Percentiles rank a stretch among this genome's conserved stretches.
Conservation (phyloP, 345 rosid species). For the Eucalyptus virginea region DNA sequence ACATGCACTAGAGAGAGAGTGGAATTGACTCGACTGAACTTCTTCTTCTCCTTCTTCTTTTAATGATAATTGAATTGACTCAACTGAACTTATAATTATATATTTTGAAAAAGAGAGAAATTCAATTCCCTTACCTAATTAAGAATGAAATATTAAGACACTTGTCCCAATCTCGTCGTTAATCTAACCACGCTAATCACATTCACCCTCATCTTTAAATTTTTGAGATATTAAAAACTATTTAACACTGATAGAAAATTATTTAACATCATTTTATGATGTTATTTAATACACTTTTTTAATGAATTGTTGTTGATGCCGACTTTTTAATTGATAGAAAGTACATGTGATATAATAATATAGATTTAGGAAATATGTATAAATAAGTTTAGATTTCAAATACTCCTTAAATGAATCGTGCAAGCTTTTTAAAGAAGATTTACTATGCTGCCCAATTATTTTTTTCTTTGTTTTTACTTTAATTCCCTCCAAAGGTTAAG, state of each 20-base stretch:
- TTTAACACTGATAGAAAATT: rapidly evolving
- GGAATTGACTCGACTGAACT: neutral
- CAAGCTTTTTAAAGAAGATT: neutral
- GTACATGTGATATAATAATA: rapidly evolving
- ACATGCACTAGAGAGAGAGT: neutral
- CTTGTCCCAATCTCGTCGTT: rapidly evolving
- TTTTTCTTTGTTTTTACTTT: neutral
- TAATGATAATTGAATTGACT: neutral
- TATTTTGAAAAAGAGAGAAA: no score
- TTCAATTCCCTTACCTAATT: neutral
- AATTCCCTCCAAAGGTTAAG: neutral
- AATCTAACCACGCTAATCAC: neutral
- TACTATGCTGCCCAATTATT: rapidly evolving
- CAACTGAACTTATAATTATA: neutral
- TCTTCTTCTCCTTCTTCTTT: no score
- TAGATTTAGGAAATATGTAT: neutral
- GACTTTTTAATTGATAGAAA: no score
- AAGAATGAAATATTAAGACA: neutral
- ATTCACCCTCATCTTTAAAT: neutral
- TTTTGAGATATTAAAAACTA: neutral
- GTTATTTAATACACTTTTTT: neutral
- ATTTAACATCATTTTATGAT: neutral
- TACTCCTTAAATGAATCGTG: neutral
- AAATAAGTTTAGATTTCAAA: neutral
- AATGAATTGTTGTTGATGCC: rapidly evolving